Evolutionary conservation across 768 basidiomycete species (phyloP).

Genomic region (Tylopilus rubrobrunneus): DNA sequence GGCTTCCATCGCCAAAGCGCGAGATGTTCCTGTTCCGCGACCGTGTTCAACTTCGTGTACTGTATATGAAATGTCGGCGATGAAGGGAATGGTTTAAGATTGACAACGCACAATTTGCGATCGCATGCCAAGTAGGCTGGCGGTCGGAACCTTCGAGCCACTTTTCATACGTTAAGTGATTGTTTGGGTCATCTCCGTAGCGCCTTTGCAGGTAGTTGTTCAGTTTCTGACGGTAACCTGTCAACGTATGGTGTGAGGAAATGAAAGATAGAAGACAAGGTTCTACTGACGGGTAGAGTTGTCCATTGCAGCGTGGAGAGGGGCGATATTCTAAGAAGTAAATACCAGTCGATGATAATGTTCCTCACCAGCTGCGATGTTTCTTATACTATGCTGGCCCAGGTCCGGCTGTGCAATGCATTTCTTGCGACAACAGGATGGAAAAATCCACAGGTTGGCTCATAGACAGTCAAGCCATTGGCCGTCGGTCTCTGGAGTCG

Average conservation of each 20-base stretch:
- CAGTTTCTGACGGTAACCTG: constrained; percentile 21
- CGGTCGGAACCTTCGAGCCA: constrained; percentile 16
- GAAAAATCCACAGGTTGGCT: constrained; percentile 24
- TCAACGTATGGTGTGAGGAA: not conserved
- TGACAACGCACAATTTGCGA: constrained; percentile 19
- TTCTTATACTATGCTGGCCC: constrained; percentile 16
- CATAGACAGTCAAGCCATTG: constrained; percentile 3
- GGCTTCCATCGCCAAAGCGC: constrained; percentile 21
- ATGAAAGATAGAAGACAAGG: not conserved
- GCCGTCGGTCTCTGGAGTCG: not conserved
- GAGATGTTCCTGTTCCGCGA: constrained; percentile 15
- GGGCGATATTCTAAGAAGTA: not conserved
- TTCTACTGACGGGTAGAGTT: constrained; percentile 10
- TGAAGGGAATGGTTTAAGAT: not conserved
- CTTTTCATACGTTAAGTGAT: constrained; percentile 17
- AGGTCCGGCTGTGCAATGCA: constrained; percentile 8
- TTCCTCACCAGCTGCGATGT: not conserved
- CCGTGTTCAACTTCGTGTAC: constrained; percentile 22
- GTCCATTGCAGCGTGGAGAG: constrained; percentile 1
- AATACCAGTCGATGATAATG: not conserved
- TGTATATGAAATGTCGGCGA: constrained; percentile 3
- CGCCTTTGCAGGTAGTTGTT: constrained; percentile 22
- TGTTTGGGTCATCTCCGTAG: constrained; percentile 12
- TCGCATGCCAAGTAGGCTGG: constrained; percentile 21
- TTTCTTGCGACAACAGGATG: constrained; percentile 5